Evolutionary conservation across 495 filamentous ascomycete species (phyloP).

Genomic region (Clohesyomyces aquaticus): DNA sequence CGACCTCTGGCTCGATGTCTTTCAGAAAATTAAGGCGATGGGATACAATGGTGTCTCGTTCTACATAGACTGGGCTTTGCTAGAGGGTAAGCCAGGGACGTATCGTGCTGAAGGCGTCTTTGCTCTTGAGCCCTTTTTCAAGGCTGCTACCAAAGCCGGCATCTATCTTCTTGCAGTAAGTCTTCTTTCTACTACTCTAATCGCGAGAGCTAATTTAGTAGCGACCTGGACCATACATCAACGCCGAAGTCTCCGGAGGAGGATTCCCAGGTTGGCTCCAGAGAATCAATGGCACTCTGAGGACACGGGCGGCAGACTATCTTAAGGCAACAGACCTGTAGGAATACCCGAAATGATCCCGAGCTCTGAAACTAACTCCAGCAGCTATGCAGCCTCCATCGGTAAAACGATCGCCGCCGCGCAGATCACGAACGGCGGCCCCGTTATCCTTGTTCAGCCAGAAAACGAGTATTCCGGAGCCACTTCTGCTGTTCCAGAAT

Average conservation of each 20-base stretch:
- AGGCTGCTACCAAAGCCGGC: conserved; percentile 67
- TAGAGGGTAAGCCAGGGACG: conserved; percentile 71
- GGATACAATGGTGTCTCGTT: conserved; percentile 79
- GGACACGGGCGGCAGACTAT: conserved; percentile 63
- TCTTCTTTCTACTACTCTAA: not conserved
- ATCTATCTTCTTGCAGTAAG: conserved; percentile 68
- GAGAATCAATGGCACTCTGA: conserved; percentile 62
- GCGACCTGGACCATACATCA: conserved; percentile 70
- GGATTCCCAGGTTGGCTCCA: conserved; percentile 71
- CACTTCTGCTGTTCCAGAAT: conserved; percentile 38
- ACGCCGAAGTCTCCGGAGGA: conserved; percentile 67
- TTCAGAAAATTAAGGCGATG: conserved; percentile 78
- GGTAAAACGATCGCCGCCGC: conserved; percentile 68
- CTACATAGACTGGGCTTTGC: conserved; percentile 78
- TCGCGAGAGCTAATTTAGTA: not conserved
- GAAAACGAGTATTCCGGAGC: conserved; percentile 73
- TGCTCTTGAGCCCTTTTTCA: conserved; percentile 70
- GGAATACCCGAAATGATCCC: not conserved
- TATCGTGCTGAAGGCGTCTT: conserved; percentile 73
- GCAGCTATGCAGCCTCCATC: conserved; percentile 42
- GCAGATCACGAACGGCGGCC: conserved; percentile 79
- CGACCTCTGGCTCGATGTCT: conserved; percentile 71
- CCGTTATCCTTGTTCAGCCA: conserved; percentile 75
- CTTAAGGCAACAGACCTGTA: conserved; percentile 67
- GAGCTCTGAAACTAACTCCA: conserved; percentile 47